phyloP scores from a whole-genome alignment of 2,329 filamentous ascomycete genomes.

The Coniochaeta sp. region DNA sequence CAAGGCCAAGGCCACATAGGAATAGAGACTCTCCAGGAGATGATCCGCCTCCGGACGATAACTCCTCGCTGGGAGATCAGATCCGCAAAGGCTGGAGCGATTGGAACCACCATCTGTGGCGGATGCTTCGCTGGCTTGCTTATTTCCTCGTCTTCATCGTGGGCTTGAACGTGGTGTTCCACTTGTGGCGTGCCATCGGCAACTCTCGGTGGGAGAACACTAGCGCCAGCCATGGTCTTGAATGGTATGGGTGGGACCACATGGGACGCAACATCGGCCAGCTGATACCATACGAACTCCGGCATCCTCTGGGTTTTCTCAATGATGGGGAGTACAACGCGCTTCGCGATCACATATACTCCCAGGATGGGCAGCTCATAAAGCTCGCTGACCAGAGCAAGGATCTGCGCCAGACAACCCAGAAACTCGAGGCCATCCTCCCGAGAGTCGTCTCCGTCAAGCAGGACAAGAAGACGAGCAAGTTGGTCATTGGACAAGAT shows the following conservation, averaged over 20 bases:
- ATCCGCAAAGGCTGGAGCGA: not conserved
- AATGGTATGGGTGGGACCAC: constrained; percentile 17
- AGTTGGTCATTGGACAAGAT: constrained; percentile 45
- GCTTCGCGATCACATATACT: constrained; percentile 13
- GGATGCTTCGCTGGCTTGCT: not conserved
- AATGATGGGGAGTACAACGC: constrained; percentile 14
- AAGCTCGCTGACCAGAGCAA: constrained; percentile 20
- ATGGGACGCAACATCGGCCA: constrained; percentile 18
- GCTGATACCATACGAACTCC: constrained; percentile 16
- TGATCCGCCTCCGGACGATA: not conserved
- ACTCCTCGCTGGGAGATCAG: not conserved
- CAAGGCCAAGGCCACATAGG: not conserved
- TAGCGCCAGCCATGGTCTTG: constrained; percentile 7
- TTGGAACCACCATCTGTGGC: not conserved
- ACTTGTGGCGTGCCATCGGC: not conserved
- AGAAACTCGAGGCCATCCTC: constrained; percentile 40
- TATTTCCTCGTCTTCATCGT: not conserved
- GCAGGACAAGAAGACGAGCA: constrained; percentile 38
- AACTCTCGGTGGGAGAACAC: constrained; percentile 2
- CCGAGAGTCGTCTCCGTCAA: constrained; percentile 52
- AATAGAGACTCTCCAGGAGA: not conserved
- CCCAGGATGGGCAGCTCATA: constrained; percentile 16
- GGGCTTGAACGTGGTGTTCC: not conserved
- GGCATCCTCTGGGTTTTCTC: constrained; percentile 7
- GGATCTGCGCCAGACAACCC: constrained; percentile 28